Evolutionary conservation across 805 yeast genomes (phyloP).

Genomic region (Candida oleophila): DNA sequence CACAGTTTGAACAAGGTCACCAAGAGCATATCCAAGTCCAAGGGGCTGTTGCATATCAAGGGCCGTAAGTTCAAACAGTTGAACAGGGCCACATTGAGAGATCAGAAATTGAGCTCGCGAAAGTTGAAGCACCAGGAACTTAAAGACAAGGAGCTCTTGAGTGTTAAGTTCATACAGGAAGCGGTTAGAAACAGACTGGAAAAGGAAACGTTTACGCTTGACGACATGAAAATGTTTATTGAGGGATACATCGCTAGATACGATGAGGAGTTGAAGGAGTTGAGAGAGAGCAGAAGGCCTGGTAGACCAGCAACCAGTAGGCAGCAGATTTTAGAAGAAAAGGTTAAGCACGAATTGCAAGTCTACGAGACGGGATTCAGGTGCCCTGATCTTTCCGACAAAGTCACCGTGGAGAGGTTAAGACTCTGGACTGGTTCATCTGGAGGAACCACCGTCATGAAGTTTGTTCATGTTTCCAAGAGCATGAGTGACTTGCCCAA

Average conservation of each 20-base stretch:
- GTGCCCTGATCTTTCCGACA: slow-evolving; percentile 70
- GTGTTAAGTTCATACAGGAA: slow-evolving; percentile 52
- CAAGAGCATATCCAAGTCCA: slow-evolving; percentile 55
- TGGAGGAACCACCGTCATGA: slow-evolving; percentile 72
- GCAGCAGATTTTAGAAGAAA: slow-evolving; percentile 65
- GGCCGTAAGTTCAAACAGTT: slow-evolving; percentile 87
- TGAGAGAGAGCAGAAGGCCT: slow-evolving; percentile 68
- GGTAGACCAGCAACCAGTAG: slow-evolving; percentile 80
- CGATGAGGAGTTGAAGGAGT: slow-evolving; percentile 69
- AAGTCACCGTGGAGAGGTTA: slow-evolving; percentile 55
- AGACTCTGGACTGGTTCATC: slow-evolving; percentile 78
- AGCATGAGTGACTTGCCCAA: slow-evolving; percentile 20
- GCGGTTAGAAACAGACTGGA: slow-evolving; percentile 28
- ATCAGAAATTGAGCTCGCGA: slow-evolving; percentile 61
- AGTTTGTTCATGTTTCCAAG: slow-evolving; percentile 40
- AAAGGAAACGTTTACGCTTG: slow-evolving; percentile 42
- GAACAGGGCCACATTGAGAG: slow-evolving; percentile 84
- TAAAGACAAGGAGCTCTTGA: slow-evolving; percentile 57
- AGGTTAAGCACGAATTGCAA: slow-evolving; percentile 57
- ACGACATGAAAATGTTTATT: slow-evolving; percentile 61
- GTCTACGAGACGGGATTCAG: slow-evolving; percentile 67
- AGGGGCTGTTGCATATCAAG: slow-evolving; percentile 72
- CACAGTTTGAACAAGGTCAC: slow-evolving; percentile 66
- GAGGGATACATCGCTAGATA: slow-evolving; percentile 65
- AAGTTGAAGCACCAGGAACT: slow-evolving; percentile 58